These are phyloP conservation scores for Ogataea philodendri DNA, from an alignment of 805 yeast genomes.

Conservation along the genomic window DNA sequence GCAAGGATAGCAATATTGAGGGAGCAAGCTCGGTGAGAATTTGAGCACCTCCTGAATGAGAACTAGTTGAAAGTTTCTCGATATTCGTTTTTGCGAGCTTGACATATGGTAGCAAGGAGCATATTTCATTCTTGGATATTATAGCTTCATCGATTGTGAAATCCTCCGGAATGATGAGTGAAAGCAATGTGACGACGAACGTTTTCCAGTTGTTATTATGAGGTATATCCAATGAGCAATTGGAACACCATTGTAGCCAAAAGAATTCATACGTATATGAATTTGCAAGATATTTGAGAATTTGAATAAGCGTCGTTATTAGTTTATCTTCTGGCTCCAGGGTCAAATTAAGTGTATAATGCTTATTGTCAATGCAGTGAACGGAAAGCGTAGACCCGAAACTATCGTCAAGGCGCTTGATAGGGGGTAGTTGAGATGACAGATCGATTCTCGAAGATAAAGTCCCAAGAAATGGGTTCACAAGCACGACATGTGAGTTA, in stretches of 20 bases:
- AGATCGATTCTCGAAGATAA: constrained; percentile 36
- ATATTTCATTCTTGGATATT: constrained; percentile 24
- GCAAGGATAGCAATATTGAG: constrained; percentile 64
- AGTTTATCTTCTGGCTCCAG: constrained; percentile 45
- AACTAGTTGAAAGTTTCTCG: constrained; percentile 11
- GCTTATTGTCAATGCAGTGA: constrained; percentile 21
- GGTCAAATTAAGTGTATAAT: constrained; percentile 35
- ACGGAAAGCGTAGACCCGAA: constrained; percentile 28
- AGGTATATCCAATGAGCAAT: constrained; percentile 40
- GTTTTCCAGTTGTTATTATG: constrained; percentile 58
- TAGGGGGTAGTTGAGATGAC: constrained; percentile 24
- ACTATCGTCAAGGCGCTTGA: constrained; percentile 23
- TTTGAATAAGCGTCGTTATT: constrained; percentile 45
- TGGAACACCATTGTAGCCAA: constrained; percentile 64
- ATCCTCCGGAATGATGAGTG: constrained; percentile 48
- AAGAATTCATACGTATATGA: constrained; percentile 54
- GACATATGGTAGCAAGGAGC: constrained; percentile 27
- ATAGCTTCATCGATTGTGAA: constrained; percentile 22
- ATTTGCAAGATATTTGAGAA: constrained; percentile 56
- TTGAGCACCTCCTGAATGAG: constrained; percentile 31
- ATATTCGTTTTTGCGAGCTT: constrained; percentile 18
- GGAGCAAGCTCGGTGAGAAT: constrained; percentile 56
- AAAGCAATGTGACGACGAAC: constrained; percentile 49
- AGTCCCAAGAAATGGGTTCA: constrained; percentile 58
- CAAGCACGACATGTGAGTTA: constrained; percentile 37